A percentile compares a stretch with the other conserved stretches of the same genome.
Conservation (phyloP, 139 green algal genomes). For the Volvox africanus region DNA sequence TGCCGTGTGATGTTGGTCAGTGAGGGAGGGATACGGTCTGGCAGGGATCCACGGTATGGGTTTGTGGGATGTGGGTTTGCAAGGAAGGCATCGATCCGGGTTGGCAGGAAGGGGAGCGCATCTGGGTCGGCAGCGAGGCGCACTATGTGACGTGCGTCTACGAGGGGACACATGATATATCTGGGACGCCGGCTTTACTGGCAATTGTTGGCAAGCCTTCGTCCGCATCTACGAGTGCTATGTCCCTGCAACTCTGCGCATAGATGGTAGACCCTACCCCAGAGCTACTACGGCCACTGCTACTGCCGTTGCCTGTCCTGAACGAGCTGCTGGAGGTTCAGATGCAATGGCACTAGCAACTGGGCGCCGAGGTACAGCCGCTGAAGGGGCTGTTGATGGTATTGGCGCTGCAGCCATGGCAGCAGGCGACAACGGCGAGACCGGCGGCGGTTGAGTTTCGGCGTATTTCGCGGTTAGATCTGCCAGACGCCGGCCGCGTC, state of each 20-base stretch:
- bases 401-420: neutral
- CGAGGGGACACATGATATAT: neutral
- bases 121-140: no score
- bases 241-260: neutral
- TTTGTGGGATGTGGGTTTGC: no score
- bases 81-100: no score
- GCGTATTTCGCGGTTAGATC: neutral
- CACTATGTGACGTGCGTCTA: no score
- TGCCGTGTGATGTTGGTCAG: no score
- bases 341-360: neutral
- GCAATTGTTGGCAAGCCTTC: no score
- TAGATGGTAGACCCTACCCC: neutral
- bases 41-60: no score
- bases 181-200: no score
- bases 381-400: neutral
- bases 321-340: neutral
- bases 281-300: neutral
- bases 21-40: no score
- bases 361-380: neutral
- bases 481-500: neutral
- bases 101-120: neutral
- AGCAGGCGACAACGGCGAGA: neutral
- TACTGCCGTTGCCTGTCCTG: neutral
- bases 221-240: no score
- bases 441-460: neutral